Evolutionary conservation across 2,329 filamentous ascomycete species (phyloP).

Genomic region (Colletotrichum nymphaeae): DNA sequence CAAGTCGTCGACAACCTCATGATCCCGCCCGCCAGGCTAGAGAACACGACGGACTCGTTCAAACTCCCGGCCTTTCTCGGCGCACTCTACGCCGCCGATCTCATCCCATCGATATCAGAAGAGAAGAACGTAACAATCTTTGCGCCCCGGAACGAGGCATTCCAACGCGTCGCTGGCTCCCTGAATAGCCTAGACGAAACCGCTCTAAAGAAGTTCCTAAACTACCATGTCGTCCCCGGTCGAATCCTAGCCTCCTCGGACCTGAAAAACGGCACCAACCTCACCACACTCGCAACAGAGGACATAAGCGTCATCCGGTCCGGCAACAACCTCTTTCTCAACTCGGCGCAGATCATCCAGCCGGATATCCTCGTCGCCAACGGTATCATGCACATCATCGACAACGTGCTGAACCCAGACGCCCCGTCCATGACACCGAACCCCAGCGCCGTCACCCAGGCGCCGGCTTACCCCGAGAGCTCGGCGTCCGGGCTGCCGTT

Average conservation of each 20-base stretch:
- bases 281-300: constrained; percentile 56
- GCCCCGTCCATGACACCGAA: constrained; percentile 49
- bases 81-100: constrained; percentile 49
- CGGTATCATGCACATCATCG: constrained; percentile 69
- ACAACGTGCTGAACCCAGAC: constrained; percentile 61
- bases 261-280: constrained; percentile 41
- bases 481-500: constrained; percentile 47
- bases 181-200: constrained; percentile 51
- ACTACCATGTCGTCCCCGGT: constrained; percentile 68
- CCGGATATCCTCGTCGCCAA: constrained; percentile 66
- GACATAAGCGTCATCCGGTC: constrained; percentile 51
- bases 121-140: constrained; percentile 64
- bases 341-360: constrained; percentile 64
- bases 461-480: constrained; percentile 44
- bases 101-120: constrained; percentile 55
- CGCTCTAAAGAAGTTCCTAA: constrained; percentile 58
- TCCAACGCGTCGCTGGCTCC: constrained; percentile 59
- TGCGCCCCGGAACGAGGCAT: constrained; percentile 63
- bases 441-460: constrained; percentile 47
- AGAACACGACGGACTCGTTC: constrained; percentile 48
- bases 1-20: constrained; percentile 65
- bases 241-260: constrained; percentile 62
- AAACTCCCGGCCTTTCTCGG: constrained; percentile 54
- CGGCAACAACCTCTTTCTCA: constrained; percentile 60
- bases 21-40: constrained; percentile 55